These are phyloP conservation scores for Amanita jacksonii DNA, from an alignment of 768 basidiomycete genomes.

Conservation along the genomic window DNA sequence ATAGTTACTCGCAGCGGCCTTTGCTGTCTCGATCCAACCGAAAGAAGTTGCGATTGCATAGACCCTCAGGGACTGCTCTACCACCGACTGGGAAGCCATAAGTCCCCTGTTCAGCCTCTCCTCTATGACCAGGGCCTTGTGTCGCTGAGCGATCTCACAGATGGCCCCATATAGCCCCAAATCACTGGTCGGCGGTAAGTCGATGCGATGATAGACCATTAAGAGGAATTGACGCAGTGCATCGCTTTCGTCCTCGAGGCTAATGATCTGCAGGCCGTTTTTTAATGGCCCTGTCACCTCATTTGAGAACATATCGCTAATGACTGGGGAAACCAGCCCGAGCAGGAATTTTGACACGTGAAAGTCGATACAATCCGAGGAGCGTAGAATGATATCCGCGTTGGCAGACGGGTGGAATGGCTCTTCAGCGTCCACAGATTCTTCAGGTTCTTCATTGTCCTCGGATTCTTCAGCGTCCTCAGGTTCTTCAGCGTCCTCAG, in stretches of 20 bases:
- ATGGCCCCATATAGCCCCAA: neutral
- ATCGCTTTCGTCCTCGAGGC: neutral
- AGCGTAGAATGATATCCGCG: conserved; percentile 17
- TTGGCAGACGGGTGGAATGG: neutral
- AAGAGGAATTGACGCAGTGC: neutral
- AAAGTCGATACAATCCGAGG: conserved; percentile 23
- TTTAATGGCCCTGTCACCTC: neutral
- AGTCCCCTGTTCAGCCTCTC: neutral
- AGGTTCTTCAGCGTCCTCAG: no score
- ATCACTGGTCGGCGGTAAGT: neutral
- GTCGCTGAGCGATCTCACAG: neutral
- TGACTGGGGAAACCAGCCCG: neutral
- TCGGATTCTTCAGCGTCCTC: no score
- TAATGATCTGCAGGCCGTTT: conserved; percentile 1
- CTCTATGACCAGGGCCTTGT: neutral
- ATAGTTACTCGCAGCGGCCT: neutral
- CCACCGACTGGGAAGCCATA: neutral
- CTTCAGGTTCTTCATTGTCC: no score
- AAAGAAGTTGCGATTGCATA: neutral
- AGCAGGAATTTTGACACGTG: neutral
- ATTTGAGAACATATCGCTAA: conserved; percentile 1
- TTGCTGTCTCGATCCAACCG: neutral
- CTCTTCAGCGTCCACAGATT: neutral
- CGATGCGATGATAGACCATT: neutral
- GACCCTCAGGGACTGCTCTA: neutral